A percentile compares a stretch with the other conserved stretches of the same genome.
phyloP scores from a whole-genome alignment of 2,329 filamentous ascomycete genomes.

The Fusarium sororula region DNA sequence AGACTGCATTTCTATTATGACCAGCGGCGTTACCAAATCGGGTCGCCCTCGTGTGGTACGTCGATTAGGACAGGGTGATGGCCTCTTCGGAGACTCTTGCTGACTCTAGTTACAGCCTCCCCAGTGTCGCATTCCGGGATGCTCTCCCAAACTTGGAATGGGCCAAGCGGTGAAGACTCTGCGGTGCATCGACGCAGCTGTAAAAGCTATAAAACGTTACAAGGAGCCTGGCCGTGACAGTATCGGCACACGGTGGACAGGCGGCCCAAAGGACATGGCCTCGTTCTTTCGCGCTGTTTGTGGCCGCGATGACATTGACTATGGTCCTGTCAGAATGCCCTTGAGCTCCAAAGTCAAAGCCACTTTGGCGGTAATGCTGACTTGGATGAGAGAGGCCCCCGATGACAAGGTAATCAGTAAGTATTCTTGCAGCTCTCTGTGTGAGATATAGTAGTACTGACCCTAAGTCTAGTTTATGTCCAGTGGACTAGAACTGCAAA shows the following conservation, averaged over 20 bases:
- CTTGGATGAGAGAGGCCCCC: conserved; percentile 45
- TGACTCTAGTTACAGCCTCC: background rate
- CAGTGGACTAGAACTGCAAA: conserved; percentile 47
- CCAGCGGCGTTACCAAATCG: background rate
- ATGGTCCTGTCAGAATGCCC: background rate
- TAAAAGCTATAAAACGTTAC: accelerated
- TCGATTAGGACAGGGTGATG: too few species aligned
- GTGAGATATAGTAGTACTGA: background rate
- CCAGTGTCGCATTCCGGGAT: background rate
- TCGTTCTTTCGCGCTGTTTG: conserved; percentile 39
- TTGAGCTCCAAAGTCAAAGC: conserved; percentile 47
- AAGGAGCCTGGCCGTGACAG: conserved; percentile 41
- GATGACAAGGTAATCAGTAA: conserved; percentile 53
- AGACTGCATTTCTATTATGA: conserved; percentile 22
- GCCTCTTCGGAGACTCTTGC: background rate
- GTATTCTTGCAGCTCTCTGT: background rate
- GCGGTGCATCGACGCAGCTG: background rate
- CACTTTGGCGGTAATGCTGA: conserved; percentile 44
- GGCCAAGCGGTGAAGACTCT: conserved; percentile 4
- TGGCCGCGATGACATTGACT: background rate
- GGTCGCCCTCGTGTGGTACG: background rate
- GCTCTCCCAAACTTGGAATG: background rate
- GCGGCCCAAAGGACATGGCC: accelerated
- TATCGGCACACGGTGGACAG: background rate
- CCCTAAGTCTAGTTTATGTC: conserved; percentile 44